phyloP scores from a whole-genome alignment of 805 yeast species.

The Schwanniomyces vanrijiae region DNA sequence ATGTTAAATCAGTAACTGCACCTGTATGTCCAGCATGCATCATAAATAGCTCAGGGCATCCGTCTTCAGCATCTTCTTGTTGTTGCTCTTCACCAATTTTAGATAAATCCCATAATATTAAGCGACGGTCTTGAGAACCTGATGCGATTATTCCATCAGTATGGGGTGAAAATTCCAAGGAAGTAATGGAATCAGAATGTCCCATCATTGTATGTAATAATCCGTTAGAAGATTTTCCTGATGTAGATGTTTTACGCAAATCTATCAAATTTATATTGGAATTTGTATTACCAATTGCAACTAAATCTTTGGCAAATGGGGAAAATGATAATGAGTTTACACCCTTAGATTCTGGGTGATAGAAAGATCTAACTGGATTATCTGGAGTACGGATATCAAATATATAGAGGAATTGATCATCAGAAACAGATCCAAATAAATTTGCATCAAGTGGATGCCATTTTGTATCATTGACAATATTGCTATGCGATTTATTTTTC shows the following conservation, averaged over 20 bases:
- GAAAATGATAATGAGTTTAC: conserved; percentile 70
- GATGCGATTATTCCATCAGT: conserved; percentile 77
- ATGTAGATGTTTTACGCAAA: conserved; percentile 42
- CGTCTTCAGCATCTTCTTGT: conserved; percentile 88
- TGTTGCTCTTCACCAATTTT: conserved; percentile 82
- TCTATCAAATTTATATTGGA: conserved; percentile 68
- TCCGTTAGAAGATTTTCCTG: conserved; percentile 14
- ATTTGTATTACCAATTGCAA: conserved; percentile 72
- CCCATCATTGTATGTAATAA: conserved; percentile 75
- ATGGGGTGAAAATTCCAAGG: conserved; percentile 75
- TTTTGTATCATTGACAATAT: conserved; percentile 73
- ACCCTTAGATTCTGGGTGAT: conserved; percentile 31
- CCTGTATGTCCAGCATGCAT: conserved; percentile 93
- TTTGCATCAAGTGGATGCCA: conserved; percentile 59
- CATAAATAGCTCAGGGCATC: conserved; percentile 84
- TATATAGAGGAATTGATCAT: conserved; percentile 56
- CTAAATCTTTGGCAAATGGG: conserved; percentile 54
- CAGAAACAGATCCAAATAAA: conserved; percentile 71
- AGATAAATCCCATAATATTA: conserved; percentile 77
- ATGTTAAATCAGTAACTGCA: conserved; percentile 67
- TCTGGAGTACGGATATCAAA: conserved; percentile 50
- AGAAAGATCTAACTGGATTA: conserved; percentile 24
- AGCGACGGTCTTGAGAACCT: conserved; percentile 74
- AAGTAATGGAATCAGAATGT: conserved; percentile 70
- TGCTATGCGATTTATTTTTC: conserved; percentile 38